phyloP scores from a whole-genome alignment of 331 rosid genomes.

The Rhamnella rubrinervis region DNA sequence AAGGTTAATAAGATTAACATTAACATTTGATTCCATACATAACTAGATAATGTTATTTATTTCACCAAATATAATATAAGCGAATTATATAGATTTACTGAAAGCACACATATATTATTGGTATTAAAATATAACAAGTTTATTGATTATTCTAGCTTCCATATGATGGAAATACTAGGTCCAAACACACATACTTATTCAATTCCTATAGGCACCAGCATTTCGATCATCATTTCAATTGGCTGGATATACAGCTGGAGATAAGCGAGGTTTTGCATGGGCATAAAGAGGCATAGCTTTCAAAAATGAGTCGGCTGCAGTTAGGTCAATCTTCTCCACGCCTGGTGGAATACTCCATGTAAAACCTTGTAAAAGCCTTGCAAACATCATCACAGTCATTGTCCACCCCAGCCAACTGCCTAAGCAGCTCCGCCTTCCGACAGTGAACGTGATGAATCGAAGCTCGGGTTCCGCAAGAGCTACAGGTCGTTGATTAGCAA shows the following conservation, averaged over 20 bases:
- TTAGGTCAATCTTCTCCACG: slow-evolving; percentile 17
- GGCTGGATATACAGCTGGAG: background rate
- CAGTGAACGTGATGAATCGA: slow-evolving; percentile 34
- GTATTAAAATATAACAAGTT: no score
- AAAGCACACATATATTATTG: no score
- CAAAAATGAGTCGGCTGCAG: slow-evolving; percentile 10
- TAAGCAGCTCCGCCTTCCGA: slow-evolving; percentile 39
- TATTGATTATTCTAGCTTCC: no score
- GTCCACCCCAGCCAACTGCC: slow-evolving; percentile 28
- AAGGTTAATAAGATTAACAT: no score
- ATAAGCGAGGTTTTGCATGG: slow-evolving; percentile 17
- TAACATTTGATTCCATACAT: no score
- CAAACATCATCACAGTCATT: slow-evolving; percentile 36
- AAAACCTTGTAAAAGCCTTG: slow-evolving; percentile 54
- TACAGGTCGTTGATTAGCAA: background rate
- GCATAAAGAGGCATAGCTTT: slow-evolving; percentile 14
- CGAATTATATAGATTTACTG: no score
- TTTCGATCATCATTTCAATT: no score
- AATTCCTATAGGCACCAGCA: no score
- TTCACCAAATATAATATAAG: no score
- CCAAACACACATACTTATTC: no score
- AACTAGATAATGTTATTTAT: no score
- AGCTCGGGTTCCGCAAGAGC: slow-evolving; percentile 29
- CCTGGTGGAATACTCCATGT: slow-evolving; percentile 34
- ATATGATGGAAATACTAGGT: no score